phyloP scores from a whole-genome alignment of 2,329 filamentous ascomycete genomes.

The Tolypocladium album region DNA sequence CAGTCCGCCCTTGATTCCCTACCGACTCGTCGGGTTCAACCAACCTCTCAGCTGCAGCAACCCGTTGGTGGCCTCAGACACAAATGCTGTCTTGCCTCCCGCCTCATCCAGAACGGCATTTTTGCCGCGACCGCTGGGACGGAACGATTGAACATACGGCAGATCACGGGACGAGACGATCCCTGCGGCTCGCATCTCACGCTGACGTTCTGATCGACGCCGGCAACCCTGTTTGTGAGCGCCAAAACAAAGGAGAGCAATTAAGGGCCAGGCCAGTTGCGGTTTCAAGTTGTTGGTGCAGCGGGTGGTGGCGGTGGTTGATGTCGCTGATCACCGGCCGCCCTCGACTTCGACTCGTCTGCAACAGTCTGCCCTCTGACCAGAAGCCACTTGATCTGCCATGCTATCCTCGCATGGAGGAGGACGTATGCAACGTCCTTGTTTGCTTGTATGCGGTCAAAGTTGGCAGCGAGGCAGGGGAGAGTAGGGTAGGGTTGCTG shows the following conservation, averaged over 20 bases:
- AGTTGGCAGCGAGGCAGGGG: not conserved
- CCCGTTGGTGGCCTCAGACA: not conserved
- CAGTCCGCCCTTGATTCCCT: not conserved
- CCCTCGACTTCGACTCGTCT: not conserved
- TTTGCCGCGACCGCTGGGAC: not conserved
- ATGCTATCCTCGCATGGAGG: not conserved
- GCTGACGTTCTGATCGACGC: not conserved
- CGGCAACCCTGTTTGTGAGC: not conserved
- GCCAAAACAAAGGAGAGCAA: not conserved
- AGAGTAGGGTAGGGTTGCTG: not conserved
- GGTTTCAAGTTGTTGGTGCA: no score
- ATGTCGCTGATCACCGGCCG: no score
- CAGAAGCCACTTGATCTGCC: not conserved
- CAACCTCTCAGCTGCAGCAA: not conserved
- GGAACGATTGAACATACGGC: not conserved
- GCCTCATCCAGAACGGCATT: not conserved
- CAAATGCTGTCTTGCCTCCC: not conserved
- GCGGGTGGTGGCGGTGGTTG: not conserved
- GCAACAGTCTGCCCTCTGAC: not conserved
- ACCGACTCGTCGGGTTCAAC: not conserved
- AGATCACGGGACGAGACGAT: not conserved
- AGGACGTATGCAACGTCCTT: not conserved
- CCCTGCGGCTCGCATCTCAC: not conserved
- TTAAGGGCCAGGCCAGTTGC: not conserved
- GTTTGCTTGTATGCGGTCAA: not conserved